phyloP scores from a whole-genome alignment of 352 stramenopile genomes.

The Globisporangium radiosum region DNA sequence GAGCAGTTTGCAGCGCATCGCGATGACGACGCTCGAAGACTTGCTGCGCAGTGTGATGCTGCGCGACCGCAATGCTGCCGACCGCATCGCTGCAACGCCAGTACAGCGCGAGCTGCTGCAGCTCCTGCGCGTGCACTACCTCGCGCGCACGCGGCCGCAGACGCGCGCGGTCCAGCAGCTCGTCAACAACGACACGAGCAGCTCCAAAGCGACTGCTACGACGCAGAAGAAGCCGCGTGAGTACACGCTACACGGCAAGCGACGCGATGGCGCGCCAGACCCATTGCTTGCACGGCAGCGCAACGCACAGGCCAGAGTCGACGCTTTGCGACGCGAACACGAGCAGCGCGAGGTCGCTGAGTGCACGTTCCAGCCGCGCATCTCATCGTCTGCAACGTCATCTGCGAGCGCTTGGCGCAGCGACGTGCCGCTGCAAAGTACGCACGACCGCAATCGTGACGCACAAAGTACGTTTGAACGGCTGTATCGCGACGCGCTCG shows the following conservation, averaged over 20 bases:
- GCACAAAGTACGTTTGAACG: conserved; percentile 29
- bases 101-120: conserved; percentile 2
- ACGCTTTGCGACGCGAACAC: conserved; percentile 29
- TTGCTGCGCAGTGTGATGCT: conserved; percentile 21
- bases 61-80: background rate
- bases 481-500: conserved; percentile 44
- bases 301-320: conserved; percentile 17
- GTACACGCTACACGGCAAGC: conserved; percentile 36
- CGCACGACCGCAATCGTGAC: background rate
- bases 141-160: conserved; percentile 5
- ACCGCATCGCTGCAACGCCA: background rate
- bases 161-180: conserved; percentile 4
- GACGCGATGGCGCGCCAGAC: conserved; percentile 13
- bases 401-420: conserved; percentile 1
- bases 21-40: conserved; percentile 17
- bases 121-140: conserved; percentile 8
- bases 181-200: background rate
- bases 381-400: conserved; percentile 6
- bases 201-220: background rate
- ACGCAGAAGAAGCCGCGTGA: background rate
- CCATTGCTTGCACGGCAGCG: conserved; percentile 21
- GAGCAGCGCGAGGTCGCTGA: conserved; percentile 30
- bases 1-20: background rate
- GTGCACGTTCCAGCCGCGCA: conserved; percentile 47
- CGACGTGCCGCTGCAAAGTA: conserved; percentile 4